Base-by-base conservation (phyloP, 2,329 filamentous ascomycete species). In the Botrytis porri region DNA sequence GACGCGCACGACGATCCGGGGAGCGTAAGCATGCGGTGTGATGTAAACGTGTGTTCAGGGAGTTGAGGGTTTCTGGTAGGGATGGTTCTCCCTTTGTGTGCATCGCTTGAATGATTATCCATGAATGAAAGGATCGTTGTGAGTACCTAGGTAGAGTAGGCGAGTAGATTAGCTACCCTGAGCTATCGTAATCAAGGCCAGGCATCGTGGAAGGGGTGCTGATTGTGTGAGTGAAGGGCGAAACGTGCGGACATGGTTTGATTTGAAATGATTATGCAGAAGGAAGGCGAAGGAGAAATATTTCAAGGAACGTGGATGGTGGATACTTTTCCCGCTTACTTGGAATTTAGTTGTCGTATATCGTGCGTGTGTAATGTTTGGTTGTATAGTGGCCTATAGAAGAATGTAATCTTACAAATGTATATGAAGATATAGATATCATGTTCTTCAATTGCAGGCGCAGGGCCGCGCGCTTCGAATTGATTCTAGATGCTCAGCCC, bases 391-490 rank as follows among this genome's bases (percentile, higher is more conserved):
- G 41, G 20, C 20, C 35, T 41, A 41, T 16, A n/a, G 48, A 41
- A 41, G 54, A 10, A 57, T 14, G 29, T 16, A 22, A 1, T n/a
- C n/a, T n/a, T n/a, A n/a, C n/a, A n/a, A 25, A 35, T 45, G 32
- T 43, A 39, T 22, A 12, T 54, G 29, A 37, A 37, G 32, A n/a
- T 37, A n/a, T 37, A n/a, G 7, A 39, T 10, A 66, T 45, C n/a
- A 57, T 57, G 32, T 43, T n/a, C 45, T 41, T 25, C 48, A 35
- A 32, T 48, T 69, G 39, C 51, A 69, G 62, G 69, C 70, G 70
- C 70, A 72, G 62, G 70, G 62, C 66, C 62, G 70, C 70, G 70
- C 70, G 65, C 65, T 67, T 67, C 48, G 51, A 54, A 48, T 67
- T n/a, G 25, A 37, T 67, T 60, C 32, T 35, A 39, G 29, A 22